Base-by-base conservation (phyloP, 169 alveolate genomes). In the Eimeria falciformis region DNA sequence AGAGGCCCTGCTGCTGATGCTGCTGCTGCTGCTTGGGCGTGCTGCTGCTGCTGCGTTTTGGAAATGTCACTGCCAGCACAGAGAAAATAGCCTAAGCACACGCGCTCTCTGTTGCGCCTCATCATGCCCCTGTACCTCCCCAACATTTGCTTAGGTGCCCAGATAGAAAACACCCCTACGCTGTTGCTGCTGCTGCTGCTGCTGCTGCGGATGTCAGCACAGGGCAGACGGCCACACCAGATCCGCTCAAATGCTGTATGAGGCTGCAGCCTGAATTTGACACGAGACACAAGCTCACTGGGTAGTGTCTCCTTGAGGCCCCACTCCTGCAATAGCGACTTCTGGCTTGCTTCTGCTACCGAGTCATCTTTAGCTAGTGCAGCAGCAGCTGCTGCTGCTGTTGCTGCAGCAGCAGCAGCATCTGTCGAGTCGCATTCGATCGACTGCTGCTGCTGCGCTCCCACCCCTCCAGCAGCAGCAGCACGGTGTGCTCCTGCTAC, bases 51-150 rank as follows among this genome's bases (percentile, higher is more conserved):
- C 75, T 50, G 75, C 71, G 83, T 73, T 53, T 68, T 87, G 27
- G 55, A 14, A 7, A 87, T 87, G 69, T 73, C 89, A 21, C 50
- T 1, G 43, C 93, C 87, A 18, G 9, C 18, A 23, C 82, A 73
- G 12, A 45, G 33, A 25, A 21, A 73, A 37, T 75, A 43, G 1
- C 93, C 89, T 33, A 89, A 23, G 27, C 79, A 21, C 5, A 89
- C 33, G 9, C 93, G 79, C 55, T 69, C 93, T 29, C 93, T 78
- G 82, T 89, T 89, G 53, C 89, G 62, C 29, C 78, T 18, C 89
- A 89, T 55, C 78, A 56, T n/a, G 23, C 87, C 85, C 29, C 89
- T 58, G 73, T 85, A 84, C 29, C 56, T 78, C 27, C 68, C 58
- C 33, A 53, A 79, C 56, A 89, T 78, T 56, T 73, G 87, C 55